phyloP scores from a whole-genome alignment of 2,329 filamentous ascomycete species.

The Alternaria burnsii region DNA sequence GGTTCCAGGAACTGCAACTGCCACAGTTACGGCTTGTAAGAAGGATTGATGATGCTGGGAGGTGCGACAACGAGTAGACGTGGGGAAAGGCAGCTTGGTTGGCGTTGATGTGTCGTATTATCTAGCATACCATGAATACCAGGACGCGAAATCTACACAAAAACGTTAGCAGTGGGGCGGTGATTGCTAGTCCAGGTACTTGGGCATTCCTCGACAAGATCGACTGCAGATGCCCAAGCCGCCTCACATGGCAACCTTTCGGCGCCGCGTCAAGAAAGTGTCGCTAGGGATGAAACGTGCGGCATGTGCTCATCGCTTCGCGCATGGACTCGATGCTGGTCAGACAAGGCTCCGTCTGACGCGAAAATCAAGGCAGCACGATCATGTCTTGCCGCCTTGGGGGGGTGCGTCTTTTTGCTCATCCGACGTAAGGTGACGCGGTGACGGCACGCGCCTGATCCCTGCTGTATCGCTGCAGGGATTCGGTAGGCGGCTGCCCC shows the following conservation, averaged over 20 bases:
- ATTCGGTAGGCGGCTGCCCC: constrained; percentile 27
- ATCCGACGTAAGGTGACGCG: constrained; percentile 24
- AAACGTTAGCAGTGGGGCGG: not conserved
- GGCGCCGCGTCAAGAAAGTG: not conserved
- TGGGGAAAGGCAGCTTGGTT: not conserved
- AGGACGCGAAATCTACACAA: not conserved
- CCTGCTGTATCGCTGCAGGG: constrained; percentile 30
- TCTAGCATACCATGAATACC: not conserved
- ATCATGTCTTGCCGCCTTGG: not conserved
- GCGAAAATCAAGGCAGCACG: constrained; percentile 1
- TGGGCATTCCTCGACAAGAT: constrained; percentile 1
- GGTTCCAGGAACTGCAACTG: constrained; percentile 6
- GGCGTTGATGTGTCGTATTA: not conserved
- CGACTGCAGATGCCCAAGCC: not conserved
- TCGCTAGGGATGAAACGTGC: not conserved
- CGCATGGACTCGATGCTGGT: not conserved
- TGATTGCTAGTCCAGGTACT: not conserved
- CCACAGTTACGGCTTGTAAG: constrained; percentile 22
- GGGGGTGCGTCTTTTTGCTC: constrained; percentile 19
- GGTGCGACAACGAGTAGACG: not conserved
- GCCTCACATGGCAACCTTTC: not conserved
- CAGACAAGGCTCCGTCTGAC: not conserved
- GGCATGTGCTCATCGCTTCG: not conserved
- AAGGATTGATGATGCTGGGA: not conserved
- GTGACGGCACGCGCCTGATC: constrained; percentile 23